Base-by-base conservation (phyloP, 306 rosid species). In the Begonia fuchsioides region DNA sequence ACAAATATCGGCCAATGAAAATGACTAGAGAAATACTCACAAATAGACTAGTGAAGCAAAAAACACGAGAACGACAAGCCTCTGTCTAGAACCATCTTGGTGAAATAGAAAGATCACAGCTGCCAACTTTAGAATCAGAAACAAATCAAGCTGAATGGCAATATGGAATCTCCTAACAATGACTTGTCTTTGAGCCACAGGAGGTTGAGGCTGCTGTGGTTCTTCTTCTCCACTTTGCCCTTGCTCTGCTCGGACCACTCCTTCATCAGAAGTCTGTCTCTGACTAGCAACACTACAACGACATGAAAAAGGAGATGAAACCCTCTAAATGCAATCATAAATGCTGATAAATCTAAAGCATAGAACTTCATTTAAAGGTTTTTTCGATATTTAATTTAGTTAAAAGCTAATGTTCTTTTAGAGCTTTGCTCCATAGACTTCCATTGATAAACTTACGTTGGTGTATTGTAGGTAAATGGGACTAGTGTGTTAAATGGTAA, bases 41-140 rank as follows among this genome's bases (percentile, higher is more conserved):
- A 90, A 67, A 63, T 90, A 90, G 57, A 90, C 76, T 47, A 85
- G 45, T 52, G 80, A 67, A 61, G 98, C 98, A 47, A 71, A 79
- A 16, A 90, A 67, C 67, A 90, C 87, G 11, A 90, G 95, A 50
- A 76, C 72, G 66, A 61, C 19, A 60, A 85, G 90, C 83, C 93
- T 81, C 66, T 90, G 95, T 61, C 85, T 77, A 15, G 98, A 90
- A 48, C 95, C 98, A 67, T 90, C 95, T 85, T 90, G 98, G 69
- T 85, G 80, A 76, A 90, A 86, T 68, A 90, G 65, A 68, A 79
- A 82, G 60, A 90, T 77, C 46, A 90, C 93, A 55, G 95, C 94
- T 49, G 95, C 95, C 64, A 90, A 92, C 78, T 90, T 90, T 63
- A 85, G 20, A 67, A 90, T 85, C 47, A 90, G 95, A 56, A 85